Percentiles rank a stretch among this genome's conserved stretches.
Evolutionary conservation across 164 flowering plant genomes (phyloP).

Genomic region (Magnolia sinica): DNA sequence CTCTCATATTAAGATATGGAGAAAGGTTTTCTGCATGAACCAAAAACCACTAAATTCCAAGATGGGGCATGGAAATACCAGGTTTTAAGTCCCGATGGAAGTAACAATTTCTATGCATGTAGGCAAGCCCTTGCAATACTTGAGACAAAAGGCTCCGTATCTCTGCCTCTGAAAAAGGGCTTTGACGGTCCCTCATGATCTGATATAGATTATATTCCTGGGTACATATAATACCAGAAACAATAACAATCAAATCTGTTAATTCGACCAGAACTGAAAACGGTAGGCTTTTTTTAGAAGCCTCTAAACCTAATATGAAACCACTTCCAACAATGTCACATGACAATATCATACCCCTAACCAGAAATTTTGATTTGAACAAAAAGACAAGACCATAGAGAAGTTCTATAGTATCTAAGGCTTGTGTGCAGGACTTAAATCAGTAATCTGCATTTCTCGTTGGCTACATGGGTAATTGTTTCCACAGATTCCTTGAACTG

Average conservation of each 20-base stretch:
- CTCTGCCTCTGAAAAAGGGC: constrained; percentile 68
- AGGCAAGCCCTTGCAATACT: constrained; percentile 66
- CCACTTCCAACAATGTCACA: no score
- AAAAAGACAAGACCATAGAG: no score
- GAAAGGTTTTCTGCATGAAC: constrained; percentile 2
- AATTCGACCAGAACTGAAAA: background rate
- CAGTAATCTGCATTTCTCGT: no score
- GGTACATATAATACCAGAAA: constrained; percentile 6
- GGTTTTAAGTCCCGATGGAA: constrained; percentile 88
- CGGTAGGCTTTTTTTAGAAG: background rate
- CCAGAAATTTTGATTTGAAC: no score
- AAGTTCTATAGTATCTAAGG: no score
- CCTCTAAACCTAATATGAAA: no score
- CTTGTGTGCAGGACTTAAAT: no score
- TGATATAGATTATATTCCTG: constrained; percentile 81
- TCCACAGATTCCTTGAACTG: no score
- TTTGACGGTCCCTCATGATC: constrained; percentile 52
- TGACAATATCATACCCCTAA: no score
- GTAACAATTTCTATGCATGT: constrained; percentile 74
- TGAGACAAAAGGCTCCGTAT: constrained; percentile 64
- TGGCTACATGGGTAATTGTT: no score
- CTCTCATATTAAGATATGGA: background rate
- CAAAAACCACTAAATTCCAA: background rate
- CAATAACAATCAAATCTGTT: constrained; percentile 1
- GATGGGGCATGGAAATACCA: constrained; percentile 37